Conservation (phyloP, 139 green algal species). For the Micractinium conductrix region DNA sequence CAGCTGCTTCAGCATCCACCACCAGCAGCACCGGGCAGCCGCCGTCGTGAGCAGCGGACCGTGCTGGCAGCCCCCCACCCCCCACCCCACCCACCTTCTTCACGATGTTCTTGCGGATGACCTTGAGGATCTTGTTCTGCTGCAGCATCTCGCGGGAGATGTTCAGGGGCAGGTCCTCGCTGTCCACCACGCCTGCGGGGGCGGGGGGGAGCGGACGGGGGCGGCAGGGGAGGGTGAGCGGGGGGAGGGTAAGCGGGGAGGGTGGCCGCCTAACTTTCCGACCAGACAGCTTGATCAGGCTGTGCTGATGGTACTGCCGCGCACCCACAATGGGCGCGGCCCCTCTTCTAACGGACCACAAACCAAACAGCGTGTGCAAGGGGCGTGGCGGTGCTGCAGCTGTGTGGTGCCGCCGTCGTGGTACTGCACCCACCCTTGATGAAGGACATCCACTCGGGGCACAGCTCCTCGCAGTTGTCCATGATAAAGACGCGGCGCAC, state of each 20-base stretch:
- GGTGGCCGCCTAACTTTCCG: background rate
- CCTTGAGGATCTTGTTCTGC: constrained; percentile 99
- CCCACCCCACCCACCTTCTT: constrained; percentile 88
- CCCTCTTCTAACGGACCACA: too few relatives aligned
- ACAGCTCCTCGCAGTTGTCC: constrained; percentile 99
- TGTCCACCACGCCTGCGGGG: constrained; percentile 92
- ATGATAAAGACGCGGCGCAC: constrained; percentile 99
- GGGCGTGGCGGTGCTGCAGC: too few relatives aligned
- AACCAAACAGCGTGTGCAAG: too few relatives aligned
- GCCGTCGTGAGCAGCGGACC: too few relatives aligned
- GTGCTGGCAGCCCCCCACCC: too few relatives aligned
- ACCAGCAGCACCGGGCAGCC: too few relatives aligned
- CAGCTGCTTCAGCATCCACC: too few relatives aligned
- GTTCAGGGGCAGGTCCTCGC: constrained; percentile 99
- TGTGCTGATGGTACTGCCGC: too few relatives aligned
- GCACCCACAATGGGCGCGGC: too few relatives aligned
- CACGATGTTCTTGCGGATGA: constrained; percentile 99
- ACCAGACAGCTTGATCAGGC: too few relatives aligned
- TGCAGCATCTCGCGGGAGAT: constrained; percentile 99
- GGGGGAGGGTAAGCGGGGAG: background rate
- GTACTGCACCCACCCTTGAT: constrained; percentile 82
- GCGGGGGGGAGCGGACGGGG: background rate
- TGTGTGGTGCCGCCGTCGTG: too few relatives aligned
- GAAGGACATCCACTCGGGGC: constrained; percentile 96
- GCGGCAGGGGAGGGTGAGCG: too few relatives aligned